Evolutionary conservation across 164 flowering plant species (phyloP), one percentile per base, ranked within the genome.

Genomic region (Aristolochia contorta): DNA sequence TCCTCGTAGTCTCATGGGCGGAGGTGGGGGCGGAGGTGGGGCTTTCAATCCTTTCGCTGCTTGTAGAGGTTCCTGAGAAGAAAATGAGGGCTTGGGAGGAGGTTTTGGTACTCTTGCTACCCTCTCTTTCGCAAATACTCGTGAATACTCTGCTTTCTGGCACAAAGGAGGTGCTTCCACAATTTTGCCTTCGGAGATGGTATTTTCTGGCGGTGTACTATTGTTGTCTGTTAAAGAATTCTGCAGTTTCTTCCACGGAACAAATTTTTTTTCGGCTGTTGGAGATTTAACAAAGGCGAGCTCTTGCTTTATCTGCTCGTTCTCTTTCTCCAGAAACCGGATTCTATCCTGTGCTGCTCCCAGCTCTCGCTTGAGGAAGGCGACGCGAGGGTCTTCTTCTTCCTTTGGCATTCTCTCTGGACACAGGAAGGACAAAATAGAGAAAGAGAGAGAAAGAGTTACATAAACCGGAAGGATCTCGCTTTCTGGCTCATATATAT

Each of bases 11-110:
- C 71, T 84, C 32, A 81, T 66, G 16, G 81, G 84, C 15, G 62
- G 68, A 16, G 88, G 90, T 2, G 94, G 93, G 0, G 78, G 77
- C 0, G 81, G 84, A 19, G 91, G 83, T 15, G 81, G 61, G 10
- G 76, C 30, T 64, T 64, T 69, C 23, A 25, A 48, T 43, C 55
- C 74, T 30, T 65, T 60, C 55, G 52, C 67, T 47, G 65, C 66
- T 16, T 64, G 66, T 58, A 60, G 37, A 19, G 70, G 53, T 56
- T 60, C 23, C 12, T 33, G 12, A 15, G 57, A n/a, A 9, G 57
- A 43, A 37, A 30, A 54, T 30, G 72, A 53, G 46, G 79, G 77
- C 65, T 47, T 69, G 13, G 81, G 79, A 55, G 84, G 80, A 20
- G 81, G 82, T 46, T 59, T 69, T 27, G 79, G 74, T 18, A 54